Evolutionary conservation across 192 early-diverging fungal species (phyloP), one percentile per base, ranked within the genome.

Genomic region (Coemansia sp.): DNA sequence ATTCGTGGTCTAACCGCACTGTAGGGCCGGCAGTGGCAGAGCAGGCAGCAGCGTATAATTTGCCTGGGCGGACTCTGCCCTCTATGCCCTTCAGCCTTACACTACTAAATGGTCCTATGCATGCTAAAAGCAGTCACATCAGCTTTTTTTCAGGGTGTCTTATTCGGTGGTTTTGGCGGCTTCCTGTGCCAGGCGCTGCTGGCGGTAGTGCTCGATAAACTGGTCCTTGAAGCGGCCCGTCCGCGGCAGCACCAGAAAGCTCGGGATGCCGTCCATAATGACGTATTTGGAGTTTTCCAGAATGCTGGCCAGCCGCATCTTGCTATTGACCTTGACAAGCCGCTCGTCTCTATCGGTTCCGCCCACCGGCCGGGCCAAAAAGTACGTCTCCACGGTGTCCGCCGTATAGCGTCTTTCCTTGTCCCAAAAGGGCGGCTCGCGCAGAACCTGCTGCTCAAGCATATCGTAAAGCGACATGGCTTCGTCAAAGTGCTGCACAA

Each of bases 401-500:
- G 88, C 71, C 5, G 42, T 83, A 64, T 98, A 99, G 15, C 70
- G 71, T 7, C 36, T 21, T 18, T 67, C 58, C 45, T 76, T 56
- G 66, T 99, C 97, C 95, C 95, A 98, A 26, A 26, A 26, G 15
- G 82, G 81, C 5, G 95, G 88, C 30, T 86, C 76, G 30, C 88
- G 69, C 30, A 78, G 82, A 61, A 99, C 87, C 64, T 98, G 92
- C 34, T 84, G 71, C 20, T 82, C 80, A 7, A 99, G 66, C 62
- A 97, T 93, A 51, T 93, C 91, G 40, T 68, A 56, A 56, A 99
- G 89, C 16, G 92, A 85, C 51, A 81, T 74, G 11, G 82, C 63
- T 76, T 98, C 97, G 75, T 92, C 79, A 59, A 96, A 94, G 30
- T 71, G 72, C 52, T 85, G 78, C 47, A 99, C 90, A 46, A 90